Base-by-base conservation (phyloP, 164 flowering plant species). In the Umbilicus rupestris region DNA sequence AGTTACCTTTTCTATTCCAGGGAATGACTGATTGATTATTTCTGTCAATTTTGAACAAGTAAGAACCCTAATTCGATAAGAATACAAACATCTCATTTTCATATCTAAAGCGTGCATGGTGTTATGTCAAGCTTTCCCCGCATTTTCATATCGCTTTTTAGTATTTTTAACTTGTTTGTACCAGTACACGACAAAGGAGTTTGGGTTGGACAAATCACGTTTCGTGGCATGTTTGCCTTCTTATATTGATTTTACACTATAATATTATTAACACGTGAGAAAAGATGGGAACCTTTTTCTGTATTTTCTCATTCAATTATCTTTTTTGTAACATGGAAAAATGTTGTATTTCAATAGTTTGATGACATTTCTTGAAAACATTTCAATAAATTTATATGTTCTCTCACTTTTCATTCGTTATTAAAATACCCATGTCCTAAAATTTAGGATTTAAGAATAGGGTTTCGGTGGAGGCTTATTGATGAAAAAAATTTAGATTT, bases 161-260 rank as follows among this genome's bases (percentile, higher is more conserved):
- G 55, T 47, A 47, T 47, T 47, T 3, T 47, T 7, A 47, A 20
- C 24, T 47, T 6, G 22, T 20, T 47, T n/a, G n/a, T 14, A 17
- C 47, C 3, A 47, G 10, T 19, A 20, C 24, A 19, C 10, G 55
- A 47, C 55, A 47, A 47, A 47, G n/a, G 8, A 47, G 24, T 22
- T 47, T 8, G 55, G 55, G n/a, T 47, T 47, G 55, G 55, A 47
- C 55, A 47, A n/a, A 47, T n/a, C 26, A 47, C n/a, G 55, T 47
- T 47, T 8, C 55, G 55, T 47, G 55, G 28, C 55, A 47, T 47
- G 55, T 22, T 47, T 47, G 55, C 55, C 26, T n/a, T 47, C 55
- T 47, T 47, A 26, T 47, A n/a, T n/a, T 47, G 19, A 1, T 12
- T 47, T 47, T 47, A 47, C 26, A 47, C 55, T 20, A 7, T 44